Base-by-base conservation (phyloP, 1,284 basidiomycete species). In the Trichosporon coremiiforme region DNA sequence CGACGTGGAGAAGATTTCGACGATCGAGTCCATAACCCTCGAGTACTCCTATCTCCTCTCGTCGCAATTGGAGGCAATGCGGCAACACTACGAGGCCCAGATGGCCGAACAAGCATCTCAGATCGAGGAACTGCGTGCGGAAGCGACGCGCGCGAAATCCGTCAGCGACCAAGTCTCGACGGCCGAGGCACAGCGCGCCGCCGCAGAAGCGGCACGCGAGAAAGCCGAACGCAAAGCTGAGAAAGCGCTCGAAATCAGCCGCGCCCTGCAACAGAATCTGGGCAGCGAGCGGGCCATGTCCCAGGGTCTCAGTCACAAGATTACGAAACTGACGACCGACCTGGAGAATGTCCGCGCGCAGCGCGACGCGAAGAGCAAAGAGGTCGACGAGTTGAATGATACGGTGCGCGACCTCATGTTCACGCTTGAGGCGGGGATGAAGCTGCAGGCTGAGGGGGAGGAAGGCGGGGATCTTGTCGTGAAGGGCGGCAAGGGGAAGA, bases 11-110 rank as follows among this genome's bases (percentile, higher is more conserved):
- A 82, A 84, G 73, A 84, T 85, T 72, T 84, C 85, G 13, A 97
- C 98, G 82, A 93, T 98, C 72, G 97, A 98, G 83, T 91, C 94
- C 0, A 96, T 99, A 76, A 95, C 94, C 0, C 91, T 98, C 73
- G 96, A 98, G 83, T 99, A 97, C 82, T 94, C 93, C 9, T 95
- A 95, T 82, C 87, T 99, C 64, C 87, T 99, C 68, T 93, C 92
- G 0, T 92, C 90, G 6, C 95, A 98, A 80, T 87, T 99, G 45
- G 95, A 98, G 80, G 92, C 92, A 20, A 97, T 98, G 85, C 87
- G 96, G 6, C 88, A 88, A 36, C 95, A 91, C 79, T 98, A 96
- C 82, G 93, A 95, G 77, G 88, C 89, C 53, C 89, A 93, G 62
- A 66, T 72, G 10, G 62, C 69, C 0, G 57, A 69, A 12, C 69